Conservation (phyloP, 257 asterid genomes). For the Penstemon davidsonii region DNA sequence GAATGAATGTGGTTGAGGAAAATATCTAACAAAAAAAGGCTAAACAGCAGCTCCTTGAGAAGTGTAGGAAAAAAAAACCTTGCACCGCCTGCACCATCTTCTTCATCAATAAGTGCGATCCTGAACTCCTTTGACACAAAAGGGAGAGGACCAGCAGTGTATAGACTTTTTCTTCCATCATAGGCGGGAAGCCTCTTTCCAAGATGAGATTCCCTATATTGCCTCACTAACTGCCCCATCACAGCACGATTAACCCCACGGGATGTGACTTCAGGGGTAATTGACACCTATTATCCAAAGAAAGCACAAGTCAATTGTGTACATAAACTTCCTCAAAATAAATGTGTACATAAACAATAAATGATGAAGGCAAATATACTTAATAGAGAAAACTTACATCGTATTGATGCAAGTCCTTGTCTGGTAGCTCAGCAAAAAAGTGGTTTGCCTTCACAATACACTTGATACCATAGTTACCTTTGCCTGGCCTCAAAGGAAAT, state of each 20-base stretch:
- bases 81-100: conserved; percentile 38
- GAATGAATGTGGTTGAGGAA: neutral
- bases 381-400: conserved; percentile 54
- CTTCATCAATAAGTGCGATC: too few species aligned
- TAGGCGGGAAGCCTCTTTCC: conserved; percentile 94
- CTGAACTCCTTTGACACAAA: too few species aligned
- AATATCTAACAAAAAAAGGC: neutral
- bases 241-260: conserved; percentile 94
- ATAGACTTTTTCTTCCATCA: conserved; percentile 58
- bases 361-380: conserved; percentile 41
- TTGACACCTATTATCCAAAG: conserved; percentile 56
- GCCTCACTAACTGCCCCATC: conserved; percentile 69
- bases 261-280: conserved; percentile 76
- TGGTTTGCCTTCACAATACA: conserved; percentile 93
- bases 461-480: conserved; percentile 64
- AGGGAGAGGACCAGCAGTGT: too few species aligned
- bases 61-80: conserved; percentile 44
- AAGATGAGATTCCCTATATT: conserved; percentile 72
- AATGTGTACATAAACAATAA: too few species aligned
- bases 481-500: conserved; percentile 90
- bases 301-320: conserved; percentile 5
- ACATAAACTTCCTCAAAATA: neutral
- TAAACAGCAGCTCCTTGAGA: neutral
- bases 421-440: conserved; percentile 86
- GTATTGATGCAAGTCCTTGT: conserved; percentile 91